These are phyloP conservation scores for Nicotiana sylvestris DNA, from an alignment of 257 asterid species.

Conservation along the genomic window DNA sequence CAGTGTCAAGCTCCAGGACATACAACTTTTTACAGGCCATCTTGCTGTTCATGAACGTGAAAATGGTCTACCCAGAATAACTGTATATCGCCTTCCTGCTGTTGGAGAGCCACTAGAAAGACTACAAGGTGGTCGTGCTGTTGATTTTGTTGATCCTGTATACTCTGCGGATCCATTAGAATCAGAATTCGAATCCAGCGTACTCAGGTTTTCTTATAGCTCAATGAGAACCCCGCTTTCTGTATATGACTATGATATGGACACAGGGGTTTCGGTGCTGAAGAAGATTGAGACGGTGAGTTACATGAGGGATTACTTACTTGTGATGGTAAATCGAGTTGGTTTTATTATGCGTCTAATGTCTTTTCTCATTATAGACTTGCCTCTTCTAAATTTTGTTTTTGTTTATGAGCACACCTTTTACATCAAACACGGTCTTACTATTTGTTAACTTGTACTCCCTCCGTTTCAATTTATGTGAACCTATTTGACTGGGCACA, in stretches of 20 bases:
- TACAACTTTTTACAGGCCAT: conserved; percentile 68
- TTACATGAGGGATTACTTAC: conserved; percentile 7
- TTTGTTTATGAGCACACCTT: background rate
- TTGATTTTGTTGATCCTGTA: conserved; percentile 72
- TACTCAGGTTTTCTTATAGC: conserved; percentile 69
- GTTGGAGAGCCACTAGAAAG: conserved; percentile 60
- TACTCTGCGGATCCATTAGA: conserved; percentile 59
- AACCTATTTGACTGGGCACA: too few species aligned
- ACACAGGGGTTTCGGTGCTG: conserved; percentile 70
- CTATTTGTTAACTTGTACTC: background rate
- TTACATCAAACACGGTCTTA: background rate
- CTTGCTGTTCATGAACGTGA: conserved; percentile 85
- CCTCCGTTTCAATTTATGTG: too few species aligned
- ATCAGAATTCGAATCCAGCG: conserved; percentile 69
- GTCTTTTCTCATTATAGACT: background rate
- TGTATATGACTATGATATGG: conserved; percentile 88
- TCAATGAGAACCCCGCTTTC: conserved; percentile 87
- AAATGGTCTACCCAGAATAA: conserved; percentile 69
- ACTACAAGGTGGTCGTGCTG: conserved; percentile 63
- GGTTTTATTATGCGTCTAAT: background rate
- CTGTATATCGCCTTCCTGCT: conserved; percentile 61
- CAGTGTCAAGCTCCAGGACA: conserved; percentile 81
- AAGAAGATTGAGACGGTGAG: conserved; percentile 83
- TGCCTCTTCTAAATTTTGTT: background rate
- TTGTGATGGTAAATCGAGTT: background rate